phyloP scores from a whole-genome alignment of 305 asterid species.

The Ilex paraguariensis region DNA sequence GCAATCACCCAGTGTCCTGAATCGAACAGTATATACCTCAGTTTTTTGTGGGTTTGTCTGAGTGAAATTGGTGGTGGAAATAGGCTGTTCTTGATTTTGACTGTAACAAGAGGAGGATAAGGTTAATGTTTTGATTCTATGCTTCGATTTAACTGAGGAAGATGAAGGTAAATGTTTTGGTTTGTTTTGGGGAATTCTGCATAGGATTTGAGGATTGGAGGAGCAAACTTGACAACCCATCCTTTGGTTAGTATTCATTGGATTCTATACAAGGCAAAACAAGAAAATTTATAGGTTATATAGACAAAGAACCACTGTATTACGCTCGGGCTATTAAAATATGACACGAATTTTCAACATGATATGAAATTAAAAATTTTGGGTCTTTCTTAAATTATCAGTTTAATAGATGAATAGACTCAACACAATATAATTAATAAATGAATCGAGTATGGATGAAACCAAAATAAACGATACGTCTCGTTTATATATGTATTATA shows the following conservation, averaged over 20 bases:
- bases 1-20: conserved; percentile 69
- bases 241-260: not conserved
- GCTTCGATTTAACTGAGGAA: conserved; percentile 16
- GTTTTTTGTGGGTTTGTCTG: conserved; percentile 23
- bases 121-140: conserved; percentile 9
- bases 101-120: conserved; percentile 16
- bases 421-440: too few relatives aligned
- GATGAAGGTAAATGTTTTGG: conserved; percentile 19
- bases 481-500: too few relatives aligned
- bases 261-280: conserved; percentile 2
- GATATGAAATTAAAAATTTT: too few relatives aligned
- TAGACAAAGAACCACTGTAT: not conserved
- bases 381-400: not conserved
- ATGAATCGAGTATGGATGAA: too few relatives aligned
- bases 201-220: conserved; percentile 31
- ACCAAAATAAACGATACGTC: too few relatives aligned
- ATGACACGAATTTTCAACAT: too few relatives aligned
- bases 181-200: conserved; percentile 18
- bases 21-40: conserved; percentile 37
- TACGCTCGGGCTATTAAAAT: too few relatives aligned
- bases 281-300: not conserved
- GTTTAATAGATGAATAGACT: too few relatives aligned
- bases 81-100: conserved; percentile 16
- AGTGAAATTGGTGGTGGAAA: conserved; percentile 23
- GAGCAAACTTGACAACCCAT: conserved; percentile 47